These are phyloP conservation scores for Aureobasidium zeae DNA, from an alignment of 2,329 filamentous ascomycete species.

Conservation along the genomic window DNA sequence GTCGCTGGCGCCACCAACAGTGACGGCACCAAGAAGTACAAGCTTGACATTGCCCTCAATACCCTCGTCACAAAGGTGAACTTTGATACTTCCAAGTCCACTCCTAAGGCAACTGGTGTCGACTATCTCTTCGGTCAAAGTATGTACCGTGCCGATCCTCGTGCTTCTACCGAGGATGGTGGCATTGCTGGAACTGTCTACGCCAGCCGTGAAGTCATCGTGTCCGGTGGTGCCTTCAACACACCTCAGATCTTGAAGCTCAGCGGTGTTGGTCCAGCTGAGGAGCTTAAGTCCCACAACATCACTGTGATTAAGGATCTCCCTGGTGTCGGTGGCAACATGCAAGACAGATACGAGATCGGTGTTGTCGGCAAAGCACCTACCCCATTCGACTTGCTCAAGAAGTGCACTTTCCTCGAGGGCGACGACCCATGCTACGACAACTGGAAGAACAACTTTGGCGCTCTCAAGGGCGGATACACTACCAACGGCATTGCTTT, in stretches of 20 bases:
- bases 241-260: constrained; percentile 57
- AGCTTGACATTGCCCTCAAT: constrained; percentile 50
- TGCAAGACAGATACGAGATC: constrained; percentile 53
- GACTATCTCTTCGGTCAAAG: constrained; percentile 34
- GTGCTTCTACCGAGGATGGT: constrained; percentile 20
- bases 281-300: constrained; percentile 44
- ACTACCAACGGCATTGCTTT: constrained; percentile 46
- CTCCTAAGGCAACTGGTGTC: constrained; percentile 38
- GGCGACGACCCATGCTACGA: constrained; percentile 35
- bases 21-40: constrained; percentile 46
- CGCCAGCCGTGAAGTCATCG: constrained; percentile 39
- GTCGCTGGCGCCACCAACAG: constrained; percentile 40
- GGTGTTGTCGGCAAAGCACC: constrained; percentile 39
- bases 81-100: constrained; percentile 54
- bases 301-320: constrained; percentile 49
- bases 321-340: constrained; percentile 54
- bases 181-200: constrained; percentile 34
- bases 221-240: constrained; percentile 50
- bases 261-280: constrained; percentile 50
- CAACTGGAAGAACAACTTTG: constrained; percentile 34
- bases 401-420: constrained; percentile 32
- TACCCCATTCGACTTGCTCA: constrained; percentile 29
- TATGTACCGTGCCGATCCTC: constrained; percentile 34
- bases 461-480: constrained; percentile 34
- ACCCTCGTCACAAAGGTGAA: constrained; percentile 57